Base-by-base conservation (phyloP, 495 filamentous ascomycete genomes). In the Penicillium psychrofluorescens region DNA sequence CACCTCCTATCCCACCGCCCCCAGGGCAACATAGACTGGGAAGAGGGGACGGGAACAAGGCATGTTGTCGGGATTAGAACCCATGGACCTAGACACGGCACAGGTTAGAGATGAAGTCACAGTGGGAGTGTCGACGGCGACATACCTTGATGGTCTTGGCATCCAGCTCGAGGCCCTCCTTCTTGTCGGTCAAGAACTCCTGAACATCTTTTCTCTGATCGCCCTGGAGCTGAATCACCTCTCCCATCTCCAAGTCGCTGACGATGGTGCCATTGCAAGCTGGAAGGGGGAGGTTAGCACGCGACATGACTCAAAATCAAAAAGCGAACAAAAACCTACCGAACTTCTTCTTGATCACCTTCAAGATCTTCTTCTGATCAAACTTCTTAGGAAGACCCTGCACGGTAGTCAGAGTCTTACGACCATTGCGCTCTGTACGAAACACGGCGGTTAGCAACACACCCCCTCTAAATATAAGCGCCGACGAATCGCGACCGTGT, bases 251-350 rank as follows among this genome's bases (percentile, higher is more conserved):
- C 54, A 76, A 78, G 70, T 96, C 91, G 59, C 81, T 83, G 70
- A 98, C 90, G 74, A 97, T 95, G 74, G 92, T 98, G 81, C 92
- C 92, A 97, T 98, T 98, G 90, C 92, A 98, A 66, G 92, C 92
- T 92, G 56, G 8, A 46, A 37, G 40, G 47, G 40, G 30, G 36
- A 44, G 8, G 32, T 22, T 22, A 22, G 22, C 22, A 22, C 22
- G 22, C 22, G 22, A 22, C 22, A 22, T 3, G 22, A 22, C 22
- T 3, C 12, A 11, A 29, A 22, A 33, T 15, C 27, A 29, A 32
- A 43, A 15, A 30, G 6, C 35, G 12, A n/a, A 36, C 43, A 11
- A 43, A 44, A n/a, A 77, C 84, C 48, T 79, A 91, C 87, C 88
- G 64, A 97, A 98, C 65, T 95, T 90, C 81, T 97, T 97, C 83